These are phyloP conservation scores for Fusarium mundagurra DNA, from an alignment of 2,329 filamentous ascomycete species.

Conservation along the genomic window DNA sequence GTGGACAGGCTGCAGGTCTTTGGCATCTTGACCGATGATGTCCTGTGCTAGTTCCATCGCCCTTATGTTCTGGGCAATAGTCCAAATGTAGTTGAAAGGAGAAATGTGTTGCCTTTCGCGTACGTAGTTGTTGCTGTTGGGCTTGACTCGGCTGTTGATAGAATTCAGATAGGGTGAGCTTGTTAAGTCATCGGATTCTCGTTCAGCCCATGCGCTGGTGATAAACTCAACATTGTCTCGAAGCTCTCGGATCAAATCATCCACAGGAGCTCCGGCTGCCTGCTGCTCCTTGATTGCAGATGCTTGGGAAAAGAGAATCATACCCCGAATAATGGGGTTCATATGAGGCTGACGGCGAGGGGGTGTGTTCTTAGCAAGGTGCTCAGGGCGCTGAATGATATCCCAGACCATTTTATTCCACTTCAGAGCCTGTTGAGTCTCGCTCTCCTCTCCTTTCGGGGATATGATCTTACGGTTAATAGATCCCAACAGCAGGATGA, in stretches of 20 bases:
- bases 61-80: constrained; percentile 47
- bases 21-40: constrained; percentile 47
- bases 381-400: constrained; percentile 57
- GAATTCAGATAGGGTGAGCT: constrained; percentile 38
- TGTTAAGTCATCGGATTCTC: constrained; percentile 27
- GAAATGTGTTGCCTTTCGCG: constrained; percentile 24
- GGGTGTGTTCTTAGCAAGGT: constrained; percentile 41
- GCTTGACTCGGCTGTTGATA: constrained; percentile 36
- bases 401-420: constrained; percentile 61
- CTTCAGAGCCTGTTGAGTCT: constrained; percentile 55
- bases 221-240: constrained; percentile 45
- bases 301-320: constrained; percentile 45
- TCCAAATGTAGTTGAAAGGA: constrained; percentile 42
- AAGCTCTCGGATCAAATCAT: constrained; percentile 40
- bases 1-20: constrained; percentile 52
- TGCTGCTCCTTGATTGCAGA: constrained; percentile 42
- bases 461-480: constrained; percentile 52
- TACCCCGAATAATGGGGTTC: constrained; percentile 45
- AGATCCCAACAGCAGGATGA: constrained; percentile 43
- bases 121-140: not conserved
- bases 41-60: constrained; percentile 58
- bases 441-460: constrained; percentile 33
- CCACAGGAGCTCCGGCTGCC: constrained; percentile 33
- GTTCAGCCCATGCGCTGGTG: constrained; percentile 41
- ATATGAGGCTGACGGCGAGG: constrained; percentile 37